Conservation (phyloP, 768 basidiomycete genomes). For the Lepiota venenata region DNA sequence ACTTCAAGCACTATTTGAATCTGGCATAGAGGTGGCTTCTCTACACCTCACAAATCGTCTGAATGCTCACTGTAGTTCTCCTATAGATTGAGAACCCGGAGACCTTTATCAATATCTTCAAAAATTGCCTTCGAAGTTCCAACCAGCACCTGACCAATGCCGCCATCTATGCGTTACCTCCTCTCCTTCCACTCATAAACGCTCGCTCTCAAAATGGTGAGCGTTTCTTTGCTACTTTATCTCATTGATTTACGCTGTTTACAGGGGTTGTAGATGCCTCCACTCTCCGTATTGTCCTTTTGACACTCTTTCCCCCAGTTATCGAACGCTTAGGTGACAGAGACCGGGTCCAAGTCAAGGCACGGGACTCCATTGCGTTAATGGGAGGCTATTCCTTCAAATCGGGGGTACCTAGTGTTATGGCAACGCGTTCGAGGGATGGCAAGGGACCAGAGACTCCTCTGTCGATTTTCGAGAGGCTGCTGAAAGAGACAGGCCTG, state of each 20-base stretch:
- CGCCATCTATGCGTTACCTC: slow-evolving; percentile 65
- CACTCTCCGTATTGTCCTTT: slow-evolving; percentile 64
- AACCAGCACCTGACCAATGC: slow-evolving; percentile 83
- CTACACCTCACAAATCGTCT: not conserved
- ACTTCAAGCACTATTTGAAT: slow-evolving; percentile 72
- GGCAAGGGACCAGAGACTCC: slow-evolving; percentile 71
- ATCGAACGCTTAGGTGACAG: slow-evolving; percentile 85
- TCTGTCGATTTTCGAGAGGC: slow-evolving; percentile 64
- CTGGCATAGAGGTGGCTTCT: slow-evolving; percentile 58
- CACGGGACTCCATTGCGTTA: slow-evolving; percentile 71
- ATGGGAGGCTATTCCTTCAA: slow-evolving; percentile 73
- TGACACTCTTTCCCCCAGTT: slow-evolving; percentile 66
- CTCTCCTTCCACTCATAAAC: slow-evolving; percentile 62
- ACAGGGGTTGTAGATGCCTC: slow-evolving; percentile 47
- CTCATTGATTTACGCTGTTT: slow-evolving; percentile 42
- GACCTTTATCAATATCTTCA: slow-evolving; percentile 63
- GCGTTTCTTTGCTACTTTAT: slow-evolving; percentile 34
- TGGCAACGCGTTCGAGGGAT: slow-evolving; percentile 38
- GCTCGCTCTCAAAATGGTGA: slow-evolving; percentile 30
- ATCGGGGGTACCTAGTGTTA: slow-evolving; percentile 39
- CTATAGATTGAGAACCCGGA: slow-evolving; percentile 72
- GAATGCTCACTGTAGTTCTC: not conserved
- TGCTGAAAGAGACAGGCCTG: slow-evolving; percentile 68
- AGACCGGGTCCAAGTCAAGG: slow-evolving; percentile 68
- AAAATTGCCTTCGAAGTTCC: slow-evolving; percentile 71